A percentile compares a stretch with the other conserved stretches of the same genome.
Evolutionary conservation across 2,329 filamentous ascomycete species (phyloP).

Genomic region (Pseudogymnoascus sp.): DNA sequence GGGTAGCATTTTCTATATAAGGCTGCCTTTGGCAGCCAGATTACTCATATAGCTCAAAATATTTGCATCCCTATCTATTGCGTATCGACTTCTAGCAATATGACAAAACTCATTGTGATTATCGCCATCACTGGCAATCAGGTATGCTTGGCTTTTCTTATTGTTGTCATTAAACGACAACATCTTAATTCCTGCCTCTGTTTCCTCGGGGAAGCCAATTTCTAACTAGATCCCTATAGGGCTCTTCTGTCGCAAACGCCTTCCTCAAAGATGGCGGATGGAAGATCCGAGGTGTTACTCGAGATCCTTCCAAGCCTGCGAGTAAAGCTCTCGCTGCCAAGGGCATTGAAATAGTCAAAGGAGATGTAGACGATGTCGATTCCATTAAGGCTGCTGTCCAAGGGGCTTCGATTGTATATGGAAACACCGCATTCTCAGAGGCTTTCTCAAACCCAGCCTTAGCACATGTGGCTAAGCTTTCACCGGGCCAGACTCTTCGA

Average conservation of each 20-base stretch:
- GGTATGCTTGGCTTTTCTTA: neutral
- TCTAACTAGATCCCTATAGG: slow-evolving; percentile 28
- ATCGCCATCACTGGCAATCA: slow-evolving; percentile 9
- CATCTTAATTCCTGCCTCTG: neutral
- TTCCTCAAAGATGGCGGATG: slow-evolving; percentile 40
- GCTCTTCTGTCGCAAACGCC: slow-evolving; percentile 38
- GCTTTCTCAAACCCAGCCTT: neutral
- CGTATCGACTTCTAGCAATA: neutral
- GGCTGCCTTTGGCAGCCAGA: neutral
- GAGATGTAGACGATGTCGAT: neutral
- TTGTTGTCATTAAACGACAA: neutral
- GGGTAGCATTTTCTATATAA: neutral
- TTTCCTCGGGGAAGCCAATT: neutral
- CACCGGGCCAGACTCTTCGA: neutral
- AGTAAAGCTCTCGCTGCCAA: slow-evolving; percentile 33
- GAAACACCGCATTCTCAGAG: neutral
- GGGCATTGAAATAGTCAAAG: slow-evolving; percentile 37
- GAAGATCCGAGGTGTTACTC: slow-evolving; percentile 41
- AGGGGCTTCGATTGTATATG: neutral
- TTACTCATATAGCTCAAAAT: neutral
- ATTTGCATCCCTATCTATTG: neutral
- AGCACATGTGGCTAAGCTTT: neutral
- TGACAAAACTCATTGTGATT: slow-evolving; percentile 13
- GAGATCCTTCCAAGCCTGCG: slow-evolving; percentile 36
- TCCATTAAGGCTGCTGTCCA: neutral